Evolutionary conservation across 495 filamentous ascomycete genomes (phyloP), one percentile per base, ranked within the genome.

Genomic region (Hypoxylon cercidicola): DNA sequence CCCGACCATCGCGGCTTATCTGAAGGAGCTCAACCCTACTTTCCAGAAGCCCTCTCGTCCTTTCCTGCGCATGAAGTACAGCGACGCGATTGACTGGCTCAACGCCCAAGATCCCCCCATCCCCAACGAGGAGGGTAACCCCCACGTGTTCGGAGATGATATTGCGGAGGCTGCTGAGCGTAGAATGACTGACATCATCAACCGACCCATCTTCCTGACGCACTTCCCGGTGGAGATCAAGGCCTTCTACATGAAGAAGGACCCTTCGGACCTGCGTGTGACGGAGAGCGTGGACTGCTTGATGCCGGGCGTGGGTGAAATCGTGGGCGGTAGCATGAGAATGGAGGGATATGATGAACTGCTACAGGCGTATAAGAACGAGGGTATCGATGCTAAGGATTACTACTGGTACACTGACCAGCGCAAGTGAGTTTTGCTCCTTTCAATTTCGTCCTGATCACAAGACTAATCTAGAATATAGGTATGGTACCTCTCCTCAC

Each of bases 381-480:
- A 96, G 74, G 90, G 88, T 46, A 97, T 99, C 72, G 87, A 89
- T 49, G 87, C 90, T 23, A 86, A 86, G 73, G 88, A 90, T 12
- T 99, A 99, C 78, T 99, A 96, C 85, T 99, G 95, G 95, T 99
- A 97, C 81, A 97, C 93, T 9, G 95, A 99, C 78, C 93, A 97
- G 87, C 84, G 95, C 69, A 97, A 96, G 92, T 96, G 79, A 85
- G 92, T 90, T 60, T 18, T 43, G 20, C 28, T 37, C 7, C 44
- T 37, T 34, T 39, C 30, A 43, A 25, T 16, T 30, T 16, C 15
- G 15, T 16, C 8, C 19, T 23, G 50, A 65, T 64, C 8, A 20
- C 7, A 3, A n/a, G 16, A 43, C 72, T 80, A 62, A 82, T 18
- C 2, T 25, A 11, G 20, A 3, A 39, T 55, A 41, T 66, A 96